phyloP scores from a whole-genome alignment of 352 stramenopile species.

The Phytophthora kernoviae region DNA sequence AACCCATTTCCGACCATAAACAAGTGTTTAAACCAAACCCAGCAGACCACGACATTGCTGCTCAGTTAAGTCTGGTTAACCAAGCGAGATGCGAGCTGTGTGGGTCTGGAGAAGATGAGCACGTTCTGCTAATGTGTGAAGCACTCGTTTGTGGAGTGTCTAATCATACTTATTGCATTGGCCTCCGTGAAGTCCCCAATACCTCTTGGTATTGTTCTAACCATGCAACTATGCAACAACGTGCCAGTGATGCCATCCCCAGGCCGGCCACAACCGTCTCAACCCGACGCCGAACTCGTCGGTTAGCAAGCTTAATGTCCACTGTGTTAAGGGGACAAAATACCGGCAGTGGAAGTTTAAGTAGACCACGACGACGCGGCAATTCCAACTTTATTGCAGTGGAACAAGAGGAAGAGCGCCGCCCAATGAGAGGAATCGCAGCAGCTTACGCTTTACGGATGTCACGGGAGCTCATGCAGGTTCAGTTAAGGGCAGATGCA shows the following conservation, averaged over 20 bases:
- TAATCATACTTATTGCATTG: slow-evolving; percentile 81
- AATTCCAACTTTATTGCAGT: slow-evolving; percentile 30
- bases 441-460: slow-evolving; percentile 76
- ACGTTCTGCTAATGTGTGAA: slow-evolving; percentile 83
- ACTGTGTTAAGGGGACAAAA: slow-evolving; percentile 51
- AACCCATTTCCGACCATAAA: slow-evolving; percentile 54
- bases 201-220: slow-evolving; percentile 75
- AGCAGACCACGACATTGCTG: slow-evolving; percentile 65
- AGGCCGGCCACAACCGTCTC: slow-evolving; percentile 66
- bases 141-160: slow-evolving; percentile 59
- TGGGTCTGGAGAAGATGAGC: slow-evolving; percentile 77
- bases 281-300: slow-evolving; percentile 56
- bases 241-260: slow-evolving; percentile 63
- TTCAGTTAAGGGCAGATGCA: slow-evolving; percentile 65
- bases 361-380: slow-evolving; percentile 22
- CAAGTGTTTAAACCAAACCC: slow-evolving; percentile 71
- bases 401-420: slow-evolving; percentile 32
- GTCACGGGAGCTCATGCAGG: slow-evolving; percentile 76
- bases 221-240: slow-evolving; percentile 41
- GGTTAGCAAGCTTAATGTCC: slow-evolving; percentile 78
- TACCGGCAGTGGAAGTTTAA: background rate
- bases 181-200: slow-evolving; percentile 55
- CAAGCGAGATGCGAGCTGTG: slow-evolving; percentile 74
- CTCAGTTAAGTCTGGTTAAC: slow-evolving; percentile 72
- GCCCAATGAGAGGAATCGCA: slow-evolving; percentile 64